Evolutionary conservation across 225 moss, liverwort and hornwort species (phyloP).

Genomic region (Pleurozium schreberi): DNA sequence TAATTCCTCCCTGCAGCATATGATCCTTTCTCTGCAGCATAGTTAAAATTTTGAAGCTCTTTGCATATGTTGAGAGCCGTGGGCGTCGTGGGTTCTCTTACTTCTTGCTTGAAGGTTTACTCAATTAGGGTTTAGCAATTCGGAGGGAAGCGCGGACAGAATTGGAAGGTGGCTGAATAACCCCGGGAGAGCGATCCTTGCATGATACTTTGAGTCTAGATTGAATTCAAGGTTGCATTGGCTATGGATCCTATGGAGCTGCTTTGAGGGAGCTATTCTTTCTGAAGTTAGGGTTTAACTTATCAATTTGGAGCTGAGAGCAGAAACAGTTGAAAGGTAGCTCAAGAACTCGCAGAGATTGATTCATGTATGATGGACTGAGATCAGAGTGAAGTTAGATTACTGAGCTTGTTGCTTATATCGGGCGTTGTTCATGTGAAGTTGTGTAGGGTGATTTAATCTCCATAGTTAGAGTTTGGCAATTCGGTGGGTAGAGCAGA

Average conservation of each 20-base stretch:
- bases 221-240: neutral
- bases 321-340: neutral
- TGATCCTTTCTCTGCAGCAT: neutral
- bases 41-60: neutral
- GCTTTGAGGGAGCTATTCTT: neutral
- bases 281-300: neutral
- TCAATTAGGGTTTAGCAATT: neutral
- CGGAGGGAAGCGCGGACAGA: neutral
- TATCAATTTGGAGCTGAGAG: neutral
- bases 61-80: neutral
- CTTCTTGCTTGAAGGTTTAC: neutral
- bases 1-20: neutral
- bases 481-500: neutral
- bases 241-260: neutral
- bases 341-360: neutral
- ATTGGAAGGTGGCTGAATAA: neutral
- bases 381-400: neutral
- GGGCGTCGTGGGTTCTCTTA: neutral
- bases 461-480: neutral
- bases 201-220: neutral
- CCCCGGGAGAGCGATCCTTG: neutral
- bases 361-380: neutral
- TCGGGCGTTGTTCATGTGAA: neutral
- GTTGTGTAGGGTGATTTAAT: neutral
- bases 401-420: neutral